Percentiles rank a stretch among this genome's conserved stretches.
Evolutionary conservation across 345 rosid species (phyloP).

Genomic region (Hypericum perforatum): DNA sequence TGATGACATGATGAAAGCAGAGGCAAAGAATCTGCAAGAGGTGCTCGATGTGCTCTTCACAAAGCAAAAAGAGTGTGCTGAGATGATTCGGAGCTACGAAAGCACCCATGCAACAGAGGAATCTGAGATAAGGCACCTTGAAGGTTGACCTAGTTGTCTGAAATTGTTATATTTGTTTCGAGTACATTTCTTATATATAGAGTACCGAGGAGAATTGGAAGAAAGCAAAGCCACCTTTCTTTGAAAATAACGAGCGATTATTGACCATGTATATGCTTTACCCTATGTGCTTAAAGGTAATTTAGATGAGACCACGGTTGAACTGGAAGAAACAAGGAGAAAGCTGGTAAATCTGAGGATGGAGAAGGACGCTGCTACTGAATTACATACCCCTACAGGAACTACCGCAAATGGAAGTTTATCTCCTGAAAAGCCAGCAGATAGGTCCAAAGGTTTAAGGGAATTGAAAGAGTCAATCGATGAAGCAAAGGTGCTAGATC

Average conservation of each 20-base stretch:
- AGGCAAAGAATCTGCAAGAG: slow-evolving; percentile 48
- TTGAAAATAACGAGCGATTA: slow-evolving; percentile 12
- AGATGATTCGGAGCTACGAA: slow-evolving; percentile 37
- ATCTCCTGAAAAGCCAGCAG: slow-evolving; percentile 73
- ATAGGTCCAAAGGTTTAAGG: slow-evolving; percentile 49
- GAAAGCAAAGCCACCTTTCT: neutral
- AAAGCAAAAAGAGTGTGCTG: slow-evolving; percentile 54
- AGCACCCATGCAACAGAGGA: slow-evolving; percentile 49
- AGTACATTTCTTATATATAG: too few species aligned
- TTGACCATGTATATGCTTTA: slow-evolving; percentile 13
- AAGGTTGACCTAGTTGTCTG: slow-evolving; percentile 37
- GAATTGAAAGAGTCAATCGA: slow-evolving; percentile 73
- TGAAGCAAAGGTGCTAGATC: slow-evolving; percentile 52
- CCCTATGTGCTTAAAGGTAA: slow-evolving; percentile 42
- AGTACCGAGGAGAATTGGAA: too few species aligned
- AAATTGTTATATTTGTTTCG: neutral
- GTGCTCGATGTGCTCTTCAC: slow-evolving; percentile 49
- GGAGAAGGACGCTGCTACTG: slow-evolving; percentile 78
- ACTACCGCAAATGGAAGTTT: slow-evolving; percentile 54
- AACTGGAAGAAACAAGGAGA: slow-evolving; percentile 89
- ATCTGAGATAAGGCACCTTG: slow-evolving; percentile 57
- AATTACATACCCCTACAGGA: slow-evolving; percentile 35
- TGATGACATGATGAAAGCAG: slow-evolving; percentile 76
- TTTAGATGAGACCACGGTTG: slow-evolving; percentile 75
- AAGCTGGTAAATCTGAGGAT: slow-evolving; percentile 63